Evolutionary conservation across 78 protist species (phyloP), one percentile per base, ranked within the genome.

Genomic region (Guillardia theta): DNA sequence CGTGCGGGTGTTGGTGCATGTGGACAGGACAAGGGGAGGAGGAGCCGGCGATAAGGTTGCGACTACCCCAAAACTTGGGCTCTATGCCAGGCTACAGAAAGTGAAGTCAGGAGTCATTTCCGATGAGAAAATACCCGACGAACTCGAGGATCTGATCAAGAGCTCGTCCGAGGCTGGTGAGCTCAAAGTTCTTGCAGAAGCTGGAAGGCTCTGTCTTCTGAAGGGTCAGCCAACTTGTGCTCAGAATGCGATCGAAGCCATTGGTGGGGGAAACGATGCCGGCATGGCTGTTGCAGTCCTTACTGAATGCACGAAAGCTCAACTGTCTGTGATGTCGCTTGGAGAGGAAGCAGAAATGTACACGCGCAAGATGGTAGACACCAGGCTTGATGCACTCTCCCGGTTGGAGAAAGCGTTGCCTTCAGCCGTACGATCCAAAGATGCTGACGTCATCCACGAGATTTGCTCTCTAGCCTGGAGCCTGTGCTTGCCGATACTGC

Each of bases 391-490:
- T 18, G 90, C 90, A 1, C 30, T 46, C 6, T 0, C 4, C 22
- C 70, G 93, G 30, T 64, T 88, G 53, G 93, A 88, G n/a, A 45
- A 48, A 44, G 48, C 53, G 18, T 19, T 88, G 30, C 27, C 30
- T 43, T 30, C 93, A 0, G 93, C 93, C 62, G 15, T 22, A 15
- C 93, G 93, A 37, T n/a, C 93, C 9, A 33, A 48, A 36, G 64
- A 88, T 64, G 76, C 90, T 0, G 90, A 78, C 53, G 50, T 78
- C 37, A 48, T 78, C 5, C 90, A 78, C 53, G 90, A 78, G 50
- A 18, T 18, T 5, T 18, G 44, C 1, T 18, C 50, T 18, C 93
- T 88, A 33, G 43, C 39, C 22, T 88, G 93, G 93, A 18, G 19
- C 39, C 21, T 33, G 19, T 19, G 48, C 47, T 64, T 88, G 22